Evolutionary conservation across 2,329 filamentous ascomycete genomes (phyloP).

Genomic region (Tolypocladium endophyticum): DNA sequence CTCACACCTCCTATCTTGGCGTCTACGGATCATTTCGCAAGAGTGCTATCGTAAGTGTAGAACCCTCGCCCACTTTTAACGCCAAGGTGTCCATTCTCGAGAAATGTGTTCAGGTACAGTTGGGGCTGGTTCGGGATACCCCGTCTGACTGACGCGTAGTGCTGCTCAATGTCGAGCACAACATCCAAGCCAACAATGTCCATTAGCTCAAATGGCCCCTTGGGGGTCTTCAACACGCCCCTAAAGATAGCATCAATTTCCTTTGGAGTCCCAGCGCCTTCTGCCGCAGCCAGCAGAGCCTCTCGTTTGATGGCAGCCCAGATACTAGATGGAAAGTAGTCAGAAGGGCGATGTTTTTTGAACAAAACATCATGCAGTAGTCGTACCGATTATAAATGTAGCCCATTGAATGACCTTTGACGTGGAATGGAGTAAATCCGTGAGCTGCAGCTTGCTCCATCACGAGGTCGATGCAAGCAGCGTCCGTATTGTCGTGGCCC

Average conservation of each 20-base stretch:
- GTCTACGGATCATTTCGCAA: not conserved
- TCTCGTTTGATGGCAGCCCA: constrained; percentile 22
- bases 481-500: constrained; percentile 16
- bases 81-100: constrained; percentile 14
- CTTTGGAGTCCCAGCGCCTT: constrained; percentile 17
- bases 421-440: constrained; percentile 18
- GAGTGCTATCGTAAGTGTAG: constrained; percentile 5
- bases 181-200: constrained; percentile 20
- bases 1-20: too few relatives aligned
- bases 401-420: constrained; percentile 17
- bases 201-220: constrained; percentile 20
- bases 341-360: not conserved
- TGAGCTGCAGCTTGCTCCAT: constrained; percentile 15
- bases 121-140: constrained; percentile 13
- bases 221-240: constrained; percentile 17
- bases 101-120: constrained; percentile 12
- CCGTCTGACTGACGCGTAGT: constrained; percentile 15
- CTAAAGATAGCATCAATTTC: constrained; percentile 20
- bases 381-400: constrained; percentile 19
- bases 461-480: constrained; percentile 10
- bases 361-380: rapidly evolving
- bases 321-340: constrained; percentile 9
- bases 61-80: constrained; percentile 18
- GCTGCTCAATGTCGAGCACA: constrained; percentile 19
- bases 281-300: constrained; percentile 17